These are phyloP conservation scores for Arthrobotrys sphaeroides DNA, from an alignment of 2,329 filamentous ascomycete species.

Conservation along the genomic window DNA sequence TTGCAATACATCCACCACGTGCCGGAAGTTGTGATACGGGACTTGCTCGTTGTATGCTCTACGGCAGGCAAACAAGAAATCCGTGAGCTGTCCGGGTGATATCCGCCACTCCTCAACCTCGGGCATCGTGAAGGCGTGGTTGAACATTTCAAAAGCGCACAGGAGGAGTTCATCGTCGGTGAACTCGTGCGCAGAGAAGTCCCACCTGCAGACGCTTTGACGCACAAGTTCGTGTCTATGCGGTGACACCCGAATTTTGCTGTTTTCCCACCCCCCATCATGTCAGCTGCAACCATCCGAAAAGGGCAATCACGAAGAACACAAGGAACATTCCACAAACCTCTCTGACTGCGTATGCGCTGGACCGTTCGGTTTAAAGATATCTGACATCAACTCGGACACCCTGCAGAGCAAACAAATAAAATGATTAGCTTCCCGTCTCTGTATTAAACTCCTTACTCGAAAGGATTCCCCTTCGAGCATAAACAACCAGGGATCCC, in stretches of 20 bases:
- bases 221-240: constrained; percentile 74
- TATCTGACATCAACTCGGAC: constrained; percentile 85
- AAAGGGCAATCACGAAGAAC: constrained; percentile 29
- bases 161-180: constrained; percentile 89
- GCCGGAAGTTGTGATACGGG: constrained; percentile 97
- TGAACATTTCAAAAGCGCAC: constrained; percentile 85
- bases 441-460: constrained; percentile 26
- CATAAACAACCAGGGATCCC: constrained; percentile 41
- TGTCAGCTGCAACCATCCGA: constrained; percentile 18
- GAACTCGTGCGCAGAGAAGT: constrained; percentile 89
- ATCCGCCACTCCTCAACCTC: constrained; percentile 84
- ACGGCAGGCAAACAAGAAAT: constrained; percentile 86
- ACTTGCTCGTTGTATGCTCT: constrained; percentile 97
- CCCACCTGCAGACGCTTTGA: constrained; percentile 78
- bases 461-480: constrained; percentile 14
- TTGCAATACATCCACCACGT: constrained; percentile 95
- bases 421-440: constrained; percentile 40
- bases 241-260: constrained; percentile 73
- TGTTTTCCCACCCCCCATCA: constrained; percentile 58
- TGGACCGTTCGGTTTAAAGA: constrained; percentile 75
- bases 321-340: constrained; percentile 64
- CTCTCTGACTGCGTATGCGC: constrained; percentile 70
- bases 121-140: constrained; percentile 83
- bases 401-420: constrained; percentile 65
- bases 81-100: constrained; percentile 81